Base-by-base conservation (phyloP, 345 rosid species). In the rapeseed (Brassica napus) region DNA sequence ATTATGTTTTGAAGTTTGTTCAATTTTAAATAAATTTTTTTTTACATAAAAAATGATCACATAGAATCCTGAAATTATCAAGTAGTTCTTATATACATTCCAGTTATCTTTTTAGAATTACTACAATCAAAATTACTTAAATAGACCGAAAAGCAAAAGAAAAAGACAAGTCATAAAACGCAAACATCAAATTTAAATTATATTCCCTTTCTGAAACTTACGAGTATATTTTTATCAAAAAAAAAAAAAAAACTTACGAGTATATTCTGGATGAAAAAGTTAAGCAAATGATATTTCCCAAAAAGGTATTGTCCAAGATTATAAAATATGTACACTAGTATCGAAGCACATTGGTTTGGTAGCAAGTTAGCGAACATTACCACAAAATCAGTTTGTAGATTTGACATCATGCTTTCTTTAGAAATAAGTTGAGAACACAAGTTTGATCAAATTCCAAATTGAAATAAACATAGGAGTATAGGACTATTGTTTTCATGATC, bases 301-400 rank as follows among this genome's bases (percentile, higher is more conserved):
- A 39, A 39, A 39, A 37, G 68, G 68, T 42, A 23, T 18, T 42
- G 31, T 10, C 70, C 69, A 39, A 35, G 52, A 10, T 15, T 8
- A 4, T 15, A 63, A 18, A 35, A 18, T 34, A 54, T 18, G 7
- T 16, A 21, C 26, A 67, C 4, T 42, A 67, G 28, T 66, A 67
- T 42, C 12, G 18, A 44, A 23, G 6, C 32, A 67, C 71, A 42
- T 42, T 42, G 71, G 34, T 24, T 24, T 42, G 16, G 12, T 67
- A 42, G 71, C 16, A 3, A 39, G 14, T 21, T 66, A 24, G 72
- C 72, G 8, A 68, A 47, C 59, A 32, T 68, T 68, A 24, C 59
- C 58, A 26, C 12, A 68, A 47, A 26, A 24, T 24, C 32, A 23
- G 57, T 44, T 54, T 12, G 57, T 67, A 42, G 49, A 11, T 23